Conservation (phyloP, 192 early-diverging fungal genomes). For the Mortierella alpina region DNA sequence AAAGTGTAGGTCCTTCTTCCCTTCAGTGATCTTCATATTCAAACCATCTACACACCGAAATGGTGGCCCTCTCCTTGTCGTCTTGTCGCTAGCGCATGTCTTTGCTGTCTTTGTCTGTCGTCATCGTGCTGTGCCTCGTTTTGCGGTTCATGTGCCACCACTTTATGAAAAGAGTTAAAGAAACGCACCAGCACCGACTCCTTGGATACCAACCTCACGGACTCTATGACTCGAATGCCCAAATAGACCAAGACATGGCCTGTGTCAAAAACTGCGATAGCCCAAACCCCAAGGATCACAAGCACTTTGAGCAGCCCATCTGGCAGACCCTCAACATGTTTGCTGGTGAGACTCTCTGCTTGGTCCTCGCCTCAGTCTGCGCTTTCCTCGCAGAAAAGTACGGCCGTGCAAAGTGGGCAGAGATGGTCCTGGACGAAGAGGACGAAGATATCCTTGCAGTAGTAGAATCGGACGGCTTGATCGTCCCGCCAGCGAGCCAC, state of each 20-base stretch:
- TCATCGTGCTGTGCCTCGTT: too few relatives aligned
- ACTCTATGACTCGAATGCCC: too few relatives aligned
- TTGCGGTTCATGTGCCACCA: too few relatives aligned
- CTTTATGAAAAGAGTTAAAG: too few relatives aligned
- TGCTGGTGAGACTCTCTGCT: conserved; percentile 87
- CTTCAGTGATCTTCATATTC: not conserved
- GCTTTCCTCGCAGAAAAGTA: conserved; percentile 31
- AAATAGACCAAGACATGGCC: conserved; percentile 82
- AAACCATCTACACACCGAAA: not conserved
- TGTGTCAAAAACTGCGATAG: conserved; percentile 92
- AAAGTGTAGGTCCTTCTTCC: conserved; percentile 25
- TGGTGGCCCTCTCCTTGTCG: not conserved
- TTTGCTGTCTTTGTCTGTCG: too few relatives aligned
- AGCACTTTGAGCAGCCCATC: conserved; percentile 96
- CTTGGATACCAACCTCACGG: too few relatives aligned
- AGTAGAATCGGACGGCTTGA: conserved; percentile 54
- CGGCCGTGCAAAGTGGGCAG: conserved; percentile 38
- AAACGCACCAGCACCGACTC: too few relatives aligned
- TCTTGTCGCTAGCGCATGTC: too few relatives aligned
- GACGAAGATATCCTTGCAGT: conserved; percentile 30
- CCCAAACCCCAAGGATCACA: conserved; percentile 70
- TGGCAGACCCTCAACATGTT: conserved; percentile 99
- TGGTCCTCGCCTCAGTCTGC: conserved; percentile 72
- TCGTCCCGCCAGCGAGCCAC: conserved; percentile 39
- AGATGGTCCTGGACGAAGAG: conserved; percentile 23